Evolutionary conservation across 345 rosid species (phyloP), one percentile per base, ranked within the genome.

Genomic region (Aquilaria malaccensis): DNA sequence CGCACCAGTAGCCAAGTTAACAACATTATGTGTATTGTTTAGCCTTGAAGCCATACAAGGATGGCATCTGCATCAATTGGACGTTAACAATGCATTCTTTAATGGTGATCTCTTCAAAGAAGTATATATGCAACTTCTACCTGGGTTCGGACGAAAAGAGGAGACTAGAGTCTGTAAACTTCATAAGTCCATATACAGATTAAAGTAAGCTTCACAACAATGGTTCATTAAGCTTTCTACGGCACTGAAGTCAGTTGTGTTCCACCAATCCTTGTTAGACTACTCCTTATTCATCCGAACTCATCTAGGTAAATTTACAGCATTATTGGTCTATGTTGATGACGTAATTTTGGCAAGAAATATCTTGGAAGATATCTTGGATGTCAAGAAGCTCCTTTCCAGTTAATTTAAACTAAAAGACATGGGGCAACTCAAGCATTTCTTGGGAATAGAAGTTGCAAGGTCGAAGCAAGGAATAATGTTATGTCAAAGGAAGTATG

Each of bases 401-500:
- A 9, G 22, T 2, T n/a, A 45, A 10, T 57, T 57, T 30, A 50
- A 50, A 12, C 52, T 65, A 30, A 65, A 56, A 7, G 68, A 55
- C 32, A 33, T 65, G 14, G 62, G 62, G 0, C 7, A 0, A 4
- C 14, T 65, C 1, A 47, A 65, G 14, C 57, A 48, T 9, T 66
- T 58, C 9, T 43, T 58, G 1, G 63, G 56, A 9, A 56, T 66
- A 29, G 63, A 7, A 58, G 30, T 1, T n/a, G 13, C 52, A 4
- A 2, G 14, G 3, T 49, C 52, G 3, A 49, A 49, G 14, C 52
- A 49, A 12, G 69, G 57, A 13, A 45, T 65, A 0, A 33, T 30
- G 46, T 51, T 65, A 4, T 6, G 14, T 2, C 58, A 67, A 67
- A 10, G 55, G 3, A 65, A 65, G 4, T 65, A 65, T 65, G 30